Conservation (phyloP, 2,329 filamentous ascomycete genomes). For the Aspergillus sp. region DNA sequence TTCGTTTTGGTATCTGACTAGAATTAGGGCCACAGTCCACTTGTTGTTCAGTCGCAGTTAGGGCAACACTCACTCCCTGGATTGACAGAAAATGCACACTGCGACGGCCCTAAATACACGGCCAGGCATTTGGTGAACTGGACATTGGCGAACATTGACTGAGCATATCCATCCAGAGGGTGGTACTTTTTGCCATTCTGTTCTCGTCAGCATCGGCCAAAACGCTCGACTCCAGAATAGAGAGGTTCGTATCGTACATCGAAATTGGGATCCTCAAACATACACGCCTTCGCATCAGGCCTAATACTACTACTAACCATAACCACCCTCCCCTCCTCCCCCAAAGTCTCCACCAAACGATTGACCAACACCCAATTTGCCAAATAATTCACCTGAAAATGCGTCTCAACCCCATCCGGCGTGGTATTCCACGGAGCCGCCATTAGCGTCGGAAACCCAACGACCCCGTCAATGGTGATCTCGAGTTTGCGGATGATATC, state of each 20-base stretch:
- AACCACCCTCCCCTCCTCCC: slow-evolving; percentile 10
- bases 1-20: slow-evolving; percentile 15
- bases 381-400: slow-evolving; percentile 21
- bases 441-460: slow-evolving; percentile 13
- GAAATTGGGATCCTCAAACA: slow-evolving; percentile 15
- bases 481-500: slow-evolving; percentile 9
- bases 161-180: slow-evolving; percentile 17
- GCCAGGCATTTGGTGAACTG: slow-evolving; percentile 17
- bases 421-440: slow-evolving; percentile 13
- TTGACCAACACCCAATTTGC: slow-evolving; percentile 18
- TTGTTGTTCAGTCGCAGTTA: not conserved
- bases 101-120: slow-evolving; percentile 4
- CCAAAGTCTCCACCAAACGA: slow-evolving; percentile 10
- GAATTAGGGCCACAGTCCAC: too few species aligned
- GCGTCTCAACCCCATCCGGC: slow-evolving; percentile 15
- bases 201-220: not conserved
- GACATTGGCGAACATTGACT: slow-evolving; percentile 22
- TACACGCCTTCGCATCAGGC: slow-evolving; percentile 11
- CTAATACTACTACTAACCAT: slow-evolving; percentile 16
- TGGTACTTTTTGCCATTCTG: slow-evolving; percentile 20
- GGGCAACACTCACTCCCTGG: slow-evolving; percentile 16
- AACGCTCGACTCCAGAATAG: not conserved
- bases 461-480: slow-evolving; percentile 15
- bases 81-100: slow-evolving; percentile 18
- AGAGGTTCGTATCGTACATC: slow-evolving; percentile 7